Evolutionary conservation across 805 yeast species (phyloP).

Genomic region (Nakazawaea sp.): DNA sequence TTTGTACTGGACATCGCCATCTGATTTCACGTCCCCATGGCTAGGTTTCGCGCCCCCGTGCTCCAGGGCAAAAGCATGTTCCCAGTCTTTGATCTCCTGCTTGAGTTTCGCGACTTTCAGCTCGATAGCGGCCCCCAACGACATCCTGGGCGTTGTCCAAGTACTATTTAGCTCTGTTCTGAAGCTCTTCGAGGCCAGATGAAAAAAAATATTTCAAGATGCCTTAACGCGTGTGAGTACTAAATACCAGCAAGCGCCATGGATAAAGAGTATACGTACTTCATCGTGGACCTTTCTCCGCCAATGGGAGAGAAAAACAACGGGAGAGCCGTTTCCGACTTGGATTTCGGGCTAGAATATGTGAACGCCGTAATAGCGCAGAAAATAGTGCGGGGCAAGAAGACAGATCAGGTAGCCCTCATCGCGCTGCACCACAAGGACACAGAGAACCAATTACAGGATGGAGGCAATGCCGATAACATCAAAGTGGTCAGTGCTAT

Average conservation of each 20-base stretch:
- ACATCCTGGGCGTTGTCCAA: too few relatives aligned
- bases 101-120: slow-evolving; percentile 22
- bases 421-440: slow-evolving; percentile 18
- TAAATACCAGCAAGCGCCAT: too few relatives aligned
- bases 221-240: too few relatives aligned
- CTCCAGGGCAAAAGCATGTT: slow-evolving; percentile 31
- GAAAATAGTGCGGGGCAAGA: slow-evolving; percentile 20
- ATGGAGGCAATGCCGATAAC: slow-evolving; percentile 16
- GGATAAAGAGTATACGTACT: slow-evolving; percentile 21
- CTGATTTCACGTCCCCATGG: slow-evolving; percentile 37
- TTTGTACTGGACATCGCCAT: slow-evolving; percentile 25
- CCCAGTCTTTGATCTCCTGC: slow-evolving; percentile 49
- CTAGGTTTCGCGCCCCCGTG: slow-evolving; percentile 37
- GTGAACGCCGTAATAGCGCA: slow-evolving; percentile 30
- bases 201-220: too few relatives aligned
- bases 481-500: slow-evolving; percentile 13
- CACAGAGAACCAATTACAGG: slow-evolving; percentile 20
- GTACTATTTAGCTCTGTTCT: too few relatives aligned
- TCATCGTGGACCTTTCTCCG: slow-evolving; percentile 43
- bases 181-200: too few relatives aligned
- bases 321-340: slow-evolving; percentile 35
- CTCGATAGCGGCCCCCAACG: too few relatives aligned
- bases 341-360: slow-evolving; percentile 32
- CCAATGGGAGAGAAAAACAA: slow-evolving; percentile 31
- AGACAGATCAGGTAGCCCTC: slow-evolving; percentile 19